Conservation (phyloP, 108 stramenopile species). For the Halocafeteria seosinensis region DNA sequence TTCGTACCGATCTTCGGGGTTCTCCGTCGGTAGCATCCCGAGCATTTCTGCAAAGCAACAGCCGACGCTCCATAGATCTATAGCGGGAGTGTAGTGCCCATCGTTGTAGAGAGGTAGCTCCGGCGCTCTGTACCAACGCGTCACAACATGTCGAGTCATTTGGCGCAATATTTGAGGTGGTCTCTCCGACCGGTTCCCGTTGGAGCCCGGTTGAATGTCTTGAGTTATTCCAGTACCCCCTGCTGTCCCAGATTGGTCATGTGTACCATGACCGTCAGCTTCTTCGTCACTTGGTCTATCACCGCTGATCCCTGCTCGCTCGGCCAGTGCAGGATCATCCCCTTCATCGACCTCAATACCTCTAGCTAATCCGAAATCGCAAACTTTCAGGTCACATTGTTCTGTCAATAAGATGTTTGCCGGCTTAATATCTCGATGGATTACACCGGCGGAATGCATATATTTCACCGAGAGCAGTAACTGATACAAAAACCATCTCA, state of each 20-base stretch:
- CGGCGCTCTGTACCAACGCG: slow-evolving; percentile 95
- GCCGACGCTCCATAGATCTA: slow-evolving; percentile 54
- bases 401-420: slow-evolving; percentile 62
- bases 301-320: neutral
- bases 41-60: slow-evolving; percentile 79
- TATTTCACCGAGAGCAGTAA: slow-evolving; percentile 78
- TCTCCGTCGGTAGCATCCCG: neutral
- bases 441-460: slow-evolving; percentile 64
- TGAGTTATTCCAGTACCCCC: neutral
- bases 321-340: neutral
- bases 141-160: slow-evolving; percentile 74
- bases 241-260: neutral
- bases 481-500: slow-evolving; percentile 85
- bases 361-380: slow-evolving; percentile 91
- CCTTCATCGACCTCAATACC: slow-evolving; percentile 42
- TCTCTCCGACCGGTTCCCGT: neutral
- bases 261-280: neutral
- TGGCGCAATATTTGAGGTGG: neutral
- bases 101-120: slow-evolving; percentile 63
- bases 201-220: neutral
- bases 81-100: slow-evolving; percentile 21
- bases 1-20: neutral
- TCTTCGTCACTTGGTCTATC: neutral
- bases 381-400: slow-evolving; percentile 90
- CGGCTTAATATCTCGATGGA: slow-evolving; percentile 67